Evolutionary conservation across 108 stramenopile genomes (phyloP).

Genomic region (Parmales sp.): DNA sequence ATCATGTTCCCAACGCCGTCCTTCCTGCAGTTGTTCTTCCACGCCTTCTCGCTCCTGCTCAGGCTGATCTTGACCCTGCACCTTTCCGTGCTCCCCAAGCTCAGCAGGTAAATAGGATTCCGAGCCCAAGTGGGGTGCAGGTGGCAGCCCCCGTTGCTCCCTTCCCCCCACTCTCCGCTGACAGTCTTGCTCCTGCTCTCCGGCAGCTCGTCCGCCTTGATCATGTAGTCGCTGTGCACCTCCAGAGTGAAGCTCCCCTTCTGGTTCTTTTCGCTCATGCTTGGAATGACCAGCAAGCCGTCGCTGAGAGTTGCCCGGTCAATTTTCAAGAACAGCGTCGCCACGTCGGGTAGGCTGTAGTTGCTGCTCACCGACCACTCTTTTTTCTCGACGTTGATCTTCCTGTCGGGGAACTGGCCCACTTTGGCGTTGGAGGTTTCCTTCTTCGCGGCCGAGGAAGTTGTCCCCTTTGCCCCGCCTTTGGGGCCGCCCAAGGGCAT

Average conservation of each 20-base stretch:
- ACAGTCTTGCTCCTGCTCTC: constrained; percentile 25
- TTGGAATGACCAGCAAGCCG: constrained; percentile 34
- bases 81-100: neutral
- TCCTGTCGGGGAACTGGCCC: neutral
- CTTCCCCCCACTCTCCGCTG: constrained; percentile 38
- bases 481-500: neutral
- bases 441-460: too few relatives aligned
- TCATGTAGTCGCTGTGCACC: constrained; percentile 26
- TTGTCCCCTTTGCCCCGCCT: neutral
- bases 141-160: constrained; percentile 32
- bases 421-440: too few relatives aligned
- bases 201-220: constrained; percentile 26
- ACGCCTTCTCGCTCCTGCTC: constrained; percentile 24
- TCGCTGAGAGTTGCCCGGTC: constrained; percentile 20
- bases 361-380: neutral
- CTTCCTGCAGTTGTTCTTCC: constrained; percentile 16
- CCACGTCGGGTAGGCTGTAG: constrained; percentile 3
- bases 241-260: constrained; percentile 29
- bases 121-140: constrained; percentile 29
- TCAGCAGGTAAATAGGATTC: constrained; percentile 32
- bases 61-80: constrained; percentile 19
- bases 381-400: neutral
- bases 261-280: constrained; percentile 26
- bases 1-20: constrained; percentile 44
- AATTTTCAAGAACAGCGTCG: constrained; percentile 17